phyloP scores from a whole-genome alignment of 1,139 yeast genomes.

The Diutina pseudorugosa region DNA sequence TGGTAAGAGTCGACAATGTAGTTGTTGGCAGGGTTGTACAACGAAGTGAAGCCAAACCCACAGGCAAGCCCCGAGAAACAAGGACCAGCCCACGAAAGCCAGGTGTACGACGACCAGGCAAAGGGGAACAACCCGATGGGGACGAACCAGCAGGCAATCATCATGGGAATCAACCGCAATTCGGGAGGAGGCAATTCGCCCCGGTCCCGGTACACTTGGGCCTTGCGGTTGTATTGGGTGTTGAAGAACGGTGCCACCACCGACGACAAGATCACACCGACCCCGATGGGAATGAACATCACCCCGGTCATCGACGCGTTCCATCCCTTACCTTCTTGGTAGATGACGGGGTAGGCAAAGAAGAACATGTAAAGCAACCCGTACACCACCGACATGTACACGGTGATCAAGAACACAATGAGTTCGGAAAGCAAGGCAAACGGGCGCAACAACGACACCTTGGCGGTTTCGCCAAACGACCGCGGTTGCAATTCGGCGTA shows the following conservation, averaged over 20 bases:
- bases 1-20: slow-evolving; percentile 63
- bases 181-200: slow-evolving; percentile 54
- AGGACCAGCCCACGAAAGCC: slow-evolving; percentile 54
- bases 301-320: slow-evolving; percentile 49
- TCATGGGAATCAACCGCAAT: slow-evolving; percentile 50
- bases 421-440: slow-evolving; percentile 34
- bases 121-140: slow-evolving; percentile 47
- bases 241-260: slow-evolving; percentile 45
- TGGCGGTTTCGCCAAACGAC: slow-evolving; percentile 24
- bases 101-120: slow-evolving; percentile 53
- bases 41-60: slow-evolving; percentile 48
- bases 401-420: slow-evolving; percentile 44
- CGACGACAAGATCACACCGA: slow-evolving; percentile 47
- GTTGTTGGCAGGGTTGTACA: slow-evolving; percentile 58
- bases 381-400: slow-evolving; percentile 49
- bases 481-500: slow-evolving; percentile 34
- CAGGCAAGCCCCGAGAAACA: slow-evolving; percentile 47
- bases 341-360: slow-evolving; percentile 58
- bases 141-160: slow-evolving; percentile 49
- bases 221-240: slow-evolving; percentile 44
- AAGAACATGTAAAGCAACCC: slow-evolving; percentile 47
- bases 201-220: slow-evolving; percentile 33
- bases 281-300: slow-evolving; percentile 63
- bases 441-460: slow-evolving; percentile 42
- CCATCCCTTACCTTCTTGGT: slow-evolving; percentile 54